Base-by-base conservation (phyloP, 2,329 filamentous ascomycete species). In the Furcasterigmium furcatum region DNA sequence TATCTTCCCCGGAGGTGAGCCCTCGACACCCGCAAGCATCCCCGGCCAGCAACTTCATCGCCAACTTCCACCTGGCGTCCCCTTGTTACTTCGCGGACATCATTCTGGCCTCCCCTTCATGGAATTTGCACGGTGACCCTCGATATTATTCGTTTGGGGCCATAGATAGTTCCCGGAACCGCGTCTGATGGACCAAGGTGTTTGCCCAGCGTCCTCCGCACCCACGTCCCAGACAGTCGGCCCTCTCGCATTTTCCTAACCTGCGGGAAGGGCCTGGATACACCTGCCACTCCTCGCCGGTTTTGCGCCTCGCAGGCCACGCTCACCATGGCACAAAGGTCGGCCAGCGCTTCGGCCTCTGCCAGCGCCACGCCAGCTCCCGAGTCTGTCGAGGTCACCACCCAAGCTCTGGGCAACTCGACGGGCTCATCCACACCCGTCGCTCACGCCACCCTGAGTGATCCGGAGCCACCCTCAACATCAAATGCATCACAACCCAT, bases 401-500 rank as follows among this genome's bases (percentile, higher is more conserved):
- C 35, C 35, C 34, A 36, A 13, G 43, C 39, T 40, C 38, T 40
- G 40, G 38, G 46, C 19, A 51, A 48, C 32, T 47, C 49, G 29
- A 50, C 46, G 20, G 39, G 36, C 34, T 45, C 45, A 21, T 41
- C 50, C 21, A 38, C 42, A 42, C 22, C 43, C 16, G 16, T 16
- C 32, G 21, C n/a, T 9, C 50, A 68, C 51, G 56, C 60, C 39
- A 65, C 61, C 52, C 51, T 57, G 53, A 55, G 61, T 47, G 63
- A 66, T 45, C 52, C 58, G 48, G 63, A 65, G 47, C 57, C 56
- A 46, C 60, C 63, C 48, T 48, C 61, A 44, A 51, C 55, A 51
- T 57, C 61, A 45, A 60, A 65, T 56, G 48, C 48, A 34, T 66
- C 70, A 16, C 68, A 72, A 47, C 63, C 71, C 50, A 73, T 76